These are phyloP conservation scores for Saturnispora kantuleensis DNA, from an alignment of 805 yeast species.

Conservation along the genomic window DNA sequence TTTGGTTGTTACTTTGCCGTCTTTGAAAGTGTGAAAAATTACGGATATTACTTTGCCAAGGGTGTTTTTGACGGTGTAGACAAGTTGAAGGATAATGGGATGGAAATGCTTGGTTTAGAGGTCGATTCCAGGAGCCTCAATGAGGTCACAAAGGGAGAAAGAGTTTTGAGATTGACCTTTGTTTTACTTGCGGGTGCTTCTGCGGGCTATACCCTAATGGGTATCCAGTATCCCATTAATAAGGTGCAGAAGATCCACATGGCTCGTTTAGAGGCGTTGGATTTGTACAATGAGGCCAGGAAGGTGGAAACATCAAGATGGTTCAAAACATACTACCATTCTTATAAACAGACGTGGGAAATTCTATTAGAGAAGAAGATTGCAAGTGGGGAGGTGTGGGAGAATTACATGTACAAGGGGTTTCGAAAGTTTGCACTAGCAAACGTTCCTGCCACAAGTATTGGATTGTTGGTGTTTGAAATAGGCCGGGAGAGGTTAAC, in stretches of 20 bases:
- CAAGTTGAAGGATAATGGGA: constrained; percentile 4
- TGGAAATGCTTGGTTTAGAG: constrained; percentile 8
- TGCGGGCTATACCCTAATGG: constrained; percentile 69
- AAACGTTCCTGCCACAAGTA: constrained; percentile 79
- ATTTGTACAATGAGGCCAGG: constrained; percentile 40
- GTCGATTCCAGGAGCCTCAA: constrained; percentile 23
- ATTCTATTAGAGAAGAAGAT: constrained; percentile 46
- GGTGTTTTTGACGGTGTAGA: constrained; percentile 30
- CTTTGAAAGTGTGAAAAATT: constrained; percentile 70
- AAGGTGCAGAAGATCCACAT: constrained; percentile 74
- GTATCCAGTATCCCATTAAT: constrained; percentile 74
- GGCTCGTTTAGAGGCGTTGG: constrained; percentile 71
- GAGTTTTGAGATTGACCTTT: constrained; percentile 54
- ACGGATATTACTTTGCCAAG: constrained; percentile 42
- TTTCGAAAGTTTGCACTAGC: constrained; percentile 61
- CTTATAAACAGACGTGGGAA: constrained; percentile 66
- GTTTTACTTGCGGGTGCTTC: constrained; percentile 78
- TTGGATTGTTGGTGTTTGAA: constrained; percentile 79
- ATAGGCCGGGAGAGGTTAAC: constrained; percentile 47
- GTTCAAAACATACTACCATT: constrained; percentile 52
- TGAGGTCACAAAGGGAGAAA: constrained; percentile 21
- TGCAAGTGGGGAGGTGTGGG: constrained; percentile 48
- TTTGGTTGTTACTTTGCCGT: constrained; percentile 78
- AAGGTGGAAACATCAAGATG: constrained; percentile 19
- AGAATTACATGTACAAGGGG: constrained; percentile 69